Evolutionary conservation across 176 grass and related monocot species (phyloP), one percentile per base, ranked within the genome.

Genomic region (Oryza meridionalis): DNA sequence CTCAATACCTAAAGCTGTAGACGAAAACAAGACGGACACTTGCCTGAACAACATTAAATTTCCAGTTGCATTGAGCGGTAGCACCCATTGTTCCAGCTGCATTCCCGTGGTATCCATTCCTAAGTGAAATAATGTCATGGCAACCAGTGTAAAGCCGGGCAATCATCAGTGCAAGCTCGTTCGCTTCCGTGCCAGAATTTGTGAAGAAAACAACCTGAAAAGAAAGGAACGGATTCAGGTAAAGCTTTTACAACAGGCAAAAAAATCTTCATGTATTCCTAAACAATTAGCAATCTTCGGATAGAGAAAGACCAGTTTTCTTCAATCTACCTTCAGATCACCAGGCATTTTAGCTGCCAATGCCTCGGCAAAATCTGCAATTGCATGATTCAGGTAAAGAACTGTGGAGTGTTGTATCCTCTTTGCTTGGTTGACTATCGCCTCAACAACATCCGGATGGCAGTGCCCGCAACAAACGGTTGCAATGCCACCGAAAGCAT

Each of bases 61-160:
- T 98, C 93, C 93, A 98, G 79, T 94, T 92, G 69, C 78, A 84
- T 72, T 94, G 94, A 62, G 92, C 88, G 0, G 96, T 98, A 61
- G 80, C 85, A 43, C 93, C 96, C 96, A 98, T 98, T 77, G 92
- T 98, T 84, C 79, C 93, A 72, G 93, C 93, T n/a, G 96, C 92
- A 92, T 98, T 98, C n/a, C 96, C 93, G 33, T 98, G 96, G 84
- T 98, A 98, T 51, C 82, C 96, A 90, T 98, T 98, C 83, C 96
- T 95, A 55, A 98, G 71, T 0, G 96, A 98, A 63, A 98, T 94
- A 67, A 98, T 93, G 82, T 98, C 96, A 84, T 95, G 89, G 47
- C 25, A 87, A 75, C 91, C 93, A 75, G 96, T 98, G 76, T 95
- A 95, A 80, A 98, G 89, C n/a, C 96, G 86, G 2, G 96, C 82